Base-by-base conservation (phyloP, 805 yeast genomes). In the Suhomyces tanzawaensis region DNA sequence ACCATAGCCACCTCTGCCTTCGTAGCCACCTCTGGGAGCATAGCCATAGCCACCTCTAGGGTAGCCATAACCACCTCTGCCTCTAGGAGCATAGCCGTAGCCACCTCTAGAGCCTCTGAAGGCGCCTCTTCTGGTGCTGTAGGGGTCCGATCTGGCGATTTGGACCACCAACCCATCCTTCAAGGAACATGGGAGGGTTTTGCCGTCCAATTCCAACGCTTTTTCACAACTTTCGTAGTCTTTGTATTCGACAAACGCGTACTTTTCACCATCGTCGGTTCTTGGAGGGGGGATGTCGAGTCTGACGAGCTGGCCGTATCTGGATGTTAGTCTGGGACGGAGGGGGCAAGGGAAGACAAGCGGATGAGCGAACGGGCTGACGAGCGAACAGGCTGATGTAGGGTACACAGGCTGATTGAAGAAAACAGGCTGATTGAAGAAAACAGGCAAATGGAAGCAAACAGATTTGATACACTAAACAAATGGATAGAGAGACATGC, bases 251-350 rank as follows among this genome's bases (percentile, higher is more conserved):
- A 80, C 84, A 58, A 79, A 80, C 6, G 83, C 85, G 51, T 69
- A 80, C 49, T 78, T 80, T 44, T 76, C 69, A 28, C 79, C 79
- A 47, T 76, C 81, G 39, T 72, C 72, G 19, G 74, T 66, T 57
- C 78, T 72, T 42, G 83, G 81, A 39, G 84, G 84, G 29, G 83
- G 79, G 32, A 79, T 74, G 45, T 75, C 81, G 36, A 79, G 74
- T 58, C 81, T 69, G 34, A 76, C 75, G 30, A 80, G 62, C 47
- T 69, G 71, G 34, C 85, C 85, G 46, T 49, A 75, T 55, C 82
- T 77, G 51, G 26, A 39, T 50, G 43, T 36, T 41, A 42, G 45
- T 46, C 7, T 29, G n/a, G n/a, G n/a, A n/a, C n/a, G n/a, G 23
- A 21, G 9, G 23, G 9, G 9, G 23, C 23, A 21, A 9, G 23